Evolutionary conservation across 352 stramenopile genomes (phyloP).

Genomic region (Pythium coloratum): DNA sequence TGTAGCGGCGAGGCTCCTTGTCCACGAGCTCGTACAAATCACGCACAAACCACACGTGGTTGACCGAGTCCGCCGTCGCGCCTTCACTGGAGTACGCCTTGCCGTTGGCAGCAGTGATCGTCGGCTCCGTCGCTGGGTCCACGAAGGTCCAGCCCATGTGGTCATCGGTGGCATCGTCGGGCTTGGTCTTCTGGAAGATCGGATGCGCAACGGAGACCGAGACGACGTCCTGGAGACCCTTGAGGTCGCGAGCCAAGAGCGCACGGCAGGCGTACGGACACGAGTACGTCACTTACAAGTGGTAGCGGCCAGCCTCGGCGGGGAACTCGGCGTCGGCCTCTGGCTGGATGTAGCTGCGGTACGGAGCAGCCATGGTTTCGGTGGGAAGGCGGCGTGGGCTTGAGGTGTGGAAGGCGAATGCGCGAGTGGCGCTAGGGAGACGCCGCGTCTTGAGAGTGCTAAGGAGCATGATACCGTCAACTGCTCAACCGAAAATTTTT

Average conservation of each 20-base stretch:
- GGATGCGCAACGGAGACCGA: conserved; percentile 90
- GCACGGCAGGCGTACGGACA: conserved; percentile 90
- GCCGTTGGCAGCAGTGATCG: conserved; percentile 56
- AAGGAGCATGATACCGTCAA: too few species aligned
- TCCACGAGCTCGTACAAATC: conserved; percentile 82
- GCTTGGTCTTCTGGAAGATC: conserved; percentile 74
- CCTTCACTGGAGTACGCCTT: conserved; percentile 62
- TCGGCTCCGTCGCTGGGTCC: conserved; percentile 58
- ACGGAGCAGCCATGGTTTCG: conserved; percentile 12
- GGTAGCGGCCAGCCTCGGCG: conserved; percentile 75
- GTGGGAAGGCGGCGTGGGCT: too few species aligned
- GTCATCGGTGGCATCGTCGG: conserved; percentile 61
- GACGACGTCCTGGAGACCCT: conserved; percentile 95
- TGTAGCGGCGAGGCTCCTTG: conserved; percentile 75
- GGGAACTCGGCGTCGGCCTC: conserved; percentile 59
- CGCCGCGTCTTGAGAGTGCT: too few species aligned
- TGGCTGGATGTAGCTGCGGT: conserved; percentile 77
- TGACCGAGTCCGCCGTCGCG: conserved; percentile 63
- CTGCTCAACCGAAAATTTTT: too few species aligned
- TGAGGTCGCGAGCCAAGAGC: conserved; percentile 88
- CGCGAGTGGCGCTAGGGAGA: too few species aligned
- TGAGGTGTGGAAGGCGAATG: too few species aligned
- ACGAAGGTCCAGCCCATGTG: conserved; percentile 82
- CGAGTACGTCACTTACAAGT: conserved; percentile 95
- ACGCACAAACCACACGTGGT: conserved; percentile 59